These are phyloP conservation scores for Termitomyces sp. DNA, from an alignment of 768 basidiomycete species.

Conservation along the genomic window DNA sequence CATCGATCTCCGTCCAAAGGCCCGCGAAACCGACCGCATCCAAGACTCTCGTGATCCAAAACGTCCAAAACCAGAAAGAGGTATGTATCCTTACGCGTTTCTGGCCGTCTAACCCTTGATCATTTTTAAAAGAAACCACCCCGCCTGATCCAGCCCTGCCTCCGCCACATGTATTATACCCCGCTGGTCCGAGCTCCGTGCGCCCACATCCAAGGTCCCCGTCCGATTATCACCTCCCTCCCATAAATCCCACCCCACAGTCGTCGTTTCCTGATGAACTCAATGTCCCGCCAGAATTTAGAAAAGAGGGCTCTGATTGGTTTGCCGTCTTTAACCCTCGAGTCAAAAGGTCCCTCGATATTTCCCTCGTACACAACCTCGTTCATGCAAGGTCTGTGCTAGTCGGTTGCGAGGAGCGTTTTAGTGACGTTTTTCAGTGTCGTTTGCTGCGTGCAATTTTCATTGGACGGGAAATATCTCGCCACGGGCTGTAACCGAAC, in stretches of 20 bases:
- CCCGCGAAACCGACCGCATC: constrained; percentile 20
- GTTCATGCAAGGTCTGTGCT: constrained; percentile 77
- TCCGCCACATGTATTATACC: constrained; percentile 23
- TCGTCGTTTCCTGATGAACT: constrained; percentile 44
- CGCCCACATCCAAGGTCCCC: constrained; percentile 11
- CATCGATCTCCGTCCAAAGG: constrained; percentile 14
- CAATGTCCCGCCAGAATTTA: constrained; percentile 47
- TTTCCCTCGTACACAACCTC: constrained; percentile 75
- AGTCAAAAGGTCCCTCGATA: constrained; percentile 74
- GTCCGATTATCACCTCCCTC: constrained; percentile 16
- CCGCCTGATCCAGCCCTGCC: constrained; percentile 29
- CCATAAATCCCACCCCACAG: constrained; percentile 12
- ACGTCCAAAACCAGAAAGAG: constrained; percentile 11
- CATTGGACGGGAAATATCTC: constrained; percentile 86
- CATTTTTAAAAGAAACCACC: constrained; percentile 30
- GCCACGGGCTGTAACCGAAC: constrained; percentile 98
- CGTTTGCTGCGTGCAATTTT: constrained; percentile 91
- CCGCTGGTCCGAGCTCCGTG: constrained; percentile 11
- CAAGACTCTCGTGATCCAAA: constrained; percentile 30
- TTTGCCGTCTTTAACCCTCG: constrained; percentile 84
- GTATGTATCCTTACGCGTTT: too few relatives aligned
- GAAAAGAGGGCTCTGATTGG: constrained; percentile 83
- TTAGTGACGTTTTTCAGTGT: constrained; percentile 28
- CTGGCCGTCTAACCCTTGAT: too few relatives aligned
- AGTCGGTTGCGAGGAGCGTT: background rate